phyloP scores from a whole-genome alignment of 1,139 yeast genomes.

The Diutina pseudorugosa region DNA sequence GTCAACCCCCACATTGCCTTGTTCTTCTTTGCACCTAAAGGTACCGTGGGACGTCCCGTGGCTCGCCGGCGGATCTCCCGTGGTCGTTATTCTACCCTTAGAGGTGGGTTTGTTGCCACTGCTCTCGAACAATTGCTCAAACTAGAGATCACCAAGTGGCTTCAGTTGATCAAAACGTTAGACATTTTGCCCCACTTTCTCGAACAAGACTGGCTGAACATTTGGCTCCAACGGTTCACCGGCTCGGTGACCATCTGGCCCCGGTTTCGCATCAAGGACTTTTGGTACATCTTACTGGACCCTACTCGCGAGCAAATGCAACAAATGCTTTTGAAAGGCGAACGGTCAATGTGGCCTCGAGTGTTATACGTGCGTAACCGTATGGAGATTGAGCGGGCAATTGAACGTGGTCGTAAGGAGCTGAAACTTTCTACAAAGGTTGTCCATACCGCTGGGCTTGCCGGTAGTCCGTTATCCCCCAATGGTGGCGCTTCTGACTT shows the following conservation, averaged over 20 bases:
- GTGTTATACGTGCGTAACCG: conserved; percentile 54
- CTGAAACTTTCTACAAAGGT: not conserved
- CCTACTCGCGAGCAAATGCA: conserved; percentile 49
- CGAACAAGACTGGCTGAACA: conserved; percentile 73
- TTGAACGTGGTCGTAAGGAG: conserved; percentile 34
- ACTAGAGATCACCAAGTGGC: conserved; percentile 66
- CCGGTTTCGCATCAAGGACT: conserved; percentile 44
- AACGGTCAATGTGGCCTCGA: conserved; percentile 55
- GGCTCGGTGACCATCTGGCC: conserved; percentile 78
- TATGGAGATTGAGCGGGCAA: conserved; percentile 49
- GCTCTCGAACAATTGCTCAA: conserved; percentile 62
- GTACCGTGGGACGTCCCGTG: conserved; percentile 73
- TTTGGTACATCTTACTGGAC: conserved; percentile 54
- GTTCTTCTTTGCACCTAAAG: conserved; percentile 70
- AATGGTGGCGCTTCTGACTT: not conserved
- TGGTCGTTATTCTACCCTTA: conserved; percentile 31
- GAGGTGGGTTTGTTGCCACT: conserved; percentile 71
- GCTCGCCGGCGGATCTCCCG: conserved; percentile 38
- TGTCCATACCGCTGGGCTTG: too few species aligned
- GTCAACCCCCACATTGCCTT: conserved; percentile 74
- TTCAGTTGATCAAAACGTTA: conserved; percentile 50
- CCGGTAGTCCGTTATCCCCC: not conserved
- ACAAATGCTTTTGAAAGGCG: conserved; percentile 50
- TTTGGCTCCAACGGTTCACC: conserved; percentile 63
- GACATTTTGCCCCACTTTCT: conserved; percentile 57